Base-by-base conservation (phyloP, 495 filamentous ascomycete species). In the Opeltia flavorubescens region DNA sequence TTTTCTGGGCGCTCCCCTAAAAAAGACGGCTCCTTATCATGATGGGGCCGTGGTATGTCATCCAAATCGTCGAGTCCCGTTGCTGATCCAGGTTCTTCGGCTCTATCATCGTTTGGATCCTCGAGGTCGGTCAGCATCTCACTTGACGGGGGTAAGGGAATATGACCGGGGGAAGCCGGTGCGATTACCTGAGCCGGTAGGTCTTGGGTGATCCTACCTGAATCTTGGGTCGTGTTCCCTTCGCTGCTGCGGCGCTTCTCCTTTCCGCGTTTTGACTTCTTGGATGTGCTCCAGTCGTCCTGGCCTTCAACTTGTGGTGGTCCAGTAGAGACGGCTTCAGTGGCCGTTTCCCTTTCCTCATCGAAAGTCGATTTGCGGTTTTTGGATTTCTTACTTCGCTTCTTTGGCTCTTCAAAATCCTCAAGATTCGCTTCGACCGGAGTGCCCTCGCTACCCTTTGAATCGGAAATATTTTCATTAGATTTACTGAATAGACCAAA, bases 1-100 rank as follows among this genome's bases (percentile, higher is more conserved):
- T 68, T 63, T 66, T 68, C 67, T 58, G 64, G 66, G 67, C 66
- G 54, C 51, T 63, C 60, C 50, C 54, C 67, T 72, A 74, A 69
- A 68, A 71, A 72, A 69, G 65, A 63, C 59, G 56, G 47, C 26
- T 58, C 47, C 44, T 66, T 55, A 50, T 65, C 55, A 43, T 59
- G 57, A 28, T 47, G 27, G 21, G 23, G 28, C 20, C 49, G 36
- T 43, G 23, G 42, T 27, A 18, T 13, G 17, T 20, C 38, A 5
- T 13, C 41, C 6, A 26, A 12, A 17, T 50, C 33, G 9, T 46
- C 11, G 5, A 49, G 9, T 5, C 46, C 44, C 26, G 44, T 44
- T 23, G 34, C 48, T 30, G 47, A 35, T 3, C 35, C 35, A 12
- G 53, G 29, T n/a, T 42, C n/a, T 0, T 29, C 11, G n/a, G 21